Base-by-base conservation (phyloP, 768 basidiomycete genomes). In the Kwoniella botswanensis region DNA sequence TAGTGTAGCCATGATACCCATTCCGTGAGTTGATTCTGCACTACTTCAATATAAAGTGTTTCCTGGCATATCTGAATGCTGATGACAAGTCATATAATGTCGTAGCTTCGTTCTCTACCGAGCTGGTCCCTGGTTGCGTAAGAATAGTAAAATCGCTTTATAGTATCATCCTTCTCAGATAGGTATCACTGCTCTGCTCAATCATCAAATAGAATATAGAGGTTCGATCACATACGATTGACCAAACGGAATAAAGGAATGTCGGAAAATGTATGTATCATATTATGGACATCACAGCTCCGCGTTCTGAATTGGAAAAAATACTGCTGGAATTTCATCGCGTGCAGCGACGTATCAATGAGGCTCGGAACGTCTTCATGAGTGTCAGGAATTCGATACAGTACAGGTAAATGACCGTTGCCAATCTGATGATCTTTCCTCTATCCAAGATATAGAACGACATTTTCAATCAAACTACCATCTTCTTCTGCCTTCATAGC, bases 1-100 rank as follows among this genome's bases (percentile, higher is more conserved):
- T 4, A 65, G 71, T 2, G 69, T 78, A 46, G 46, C 82, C 11
- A 73, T 82, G 70, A 78, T 82, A 44, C 80, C 80, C 0, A 68
- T 76, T 9, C 76, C 59, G 71, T 80, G 56, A 56, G 74, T 74
- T 2, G 2, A 35, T n/a, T 35, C 15, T 60, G 17, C 13, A 29
- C 21, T 60, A 15, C 15, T 42, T 5, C 1, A 17, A 35, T 6
- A 15, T 10, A 60, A 35, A 35, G 35, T 35, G 7, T 35, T 35
- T 35, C 35, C 35, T 6, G 35, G 35, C 5, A 35, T 35, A 35
- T 35, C 5, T 35, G 29, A 35, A 1, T 7, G 42, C 60, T 62
- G 29, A 62, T 21, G 60, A 18, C 7, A 4, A 64, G 3, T 35
- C 21, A 2, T 60, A 0, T 56, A 15, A 9, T 18, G 2, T n/a